phyloP scores from a whole-genome alignment of 202 grass and related monocot species.

The Bolboschoenoplectus hybrid region DNA sequence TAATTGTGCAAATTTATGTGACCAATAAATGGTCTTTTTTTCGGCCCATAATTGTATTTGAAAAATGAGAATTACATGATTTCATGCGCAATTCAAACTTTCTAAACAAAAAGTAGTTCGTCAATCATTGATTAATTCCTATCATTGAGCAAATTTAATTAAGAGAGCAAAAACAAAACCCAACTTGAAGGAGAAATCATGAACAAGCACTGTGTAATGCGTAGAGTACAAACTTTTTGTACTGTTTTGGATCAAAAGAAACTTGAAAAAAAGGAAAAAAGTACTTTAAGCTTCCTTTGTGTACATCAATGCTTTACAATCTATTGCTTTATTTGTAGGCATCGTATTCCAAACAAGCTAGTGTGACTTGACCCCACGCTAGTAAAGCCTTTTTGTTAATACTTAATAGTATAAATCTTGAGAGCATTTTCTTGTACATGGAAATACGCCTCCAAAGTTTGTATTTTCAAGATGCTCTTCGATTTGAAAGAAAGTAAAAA shows the following conservation, averaged over 20 bases:
- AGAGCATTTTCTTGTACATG: neutral
- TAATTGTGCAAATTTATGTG: neutral
- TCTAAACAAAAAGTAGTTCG: neutral
- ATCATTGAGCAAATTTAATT: neutral
- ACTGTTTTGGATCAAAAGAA: neutral
- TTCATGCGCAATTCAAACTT: neutral
- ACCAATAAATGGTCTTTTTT: neutral
- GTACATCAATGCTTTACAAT: slow-evolving; percentile 17
- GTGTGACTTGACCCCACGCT: slow-evolving; percentile 10
- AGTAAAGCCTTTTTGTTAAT: neutral
- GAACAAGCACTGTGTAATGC: neutral
- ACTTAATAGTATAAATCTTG: neutral
- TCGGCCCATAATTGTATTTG: neutral
- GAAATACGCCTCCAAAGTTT: neutral
- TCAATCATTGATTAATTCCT: neutral
- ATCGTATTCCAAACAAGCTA: slow-evolving; percentile 20
- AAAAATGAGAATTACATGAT: neutral
- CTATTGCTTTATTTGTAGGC: slow-evolving; percentile 20
- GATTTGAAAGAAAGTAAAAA: too few relatives aligned
- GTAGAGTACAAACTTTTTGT: slow-evolving; percentile 17
- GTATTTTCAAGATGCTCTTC: too few relatives aligned
- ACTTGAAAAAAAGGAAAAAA: neutral
- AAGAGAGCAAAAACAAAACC: neutral
- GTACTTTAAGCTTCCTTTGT: neutral
- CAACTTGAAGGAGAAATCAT: neutral